Evolutionary conservation across 805 yeast genomes (phyloP), one percentile per base, ranked within the genome.

Genomic region (Candida krabiensis): DNA sequence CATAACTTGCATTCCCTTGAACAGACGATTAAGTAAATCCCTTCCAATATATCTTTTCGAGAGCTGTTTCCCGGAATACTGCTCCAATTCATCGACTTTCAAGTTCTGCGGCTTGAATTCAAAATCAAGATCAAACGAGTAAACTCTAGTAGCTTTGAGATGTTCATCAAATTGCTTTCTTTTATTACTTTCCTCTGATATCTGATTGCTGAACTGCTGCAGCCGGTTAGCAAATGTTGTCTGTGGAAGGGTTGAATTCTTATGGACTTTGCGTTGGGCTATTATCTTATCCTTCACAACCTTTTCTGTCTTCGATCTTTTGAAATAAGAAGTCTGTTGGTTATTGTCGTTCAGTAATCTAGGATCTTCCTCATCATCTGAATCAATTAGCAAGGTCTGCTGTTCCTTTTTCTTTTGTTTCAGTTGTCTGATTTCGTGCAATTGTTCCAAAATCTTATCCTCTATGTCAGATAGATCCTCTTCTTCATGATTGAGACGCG

Each of bases 1-100:
- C 31, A 86, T 60, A 1, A 82, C 56, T 47, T 80, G 79, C 43
- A 75, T 72, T 12, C 73, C 75, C 11, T 58, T 46, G 6, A 87
- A 48, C 3, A 73, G 51, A 4, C 44, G 29, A 1, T 61, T 55
- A 3, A 86, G 43, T 0, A 51, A 53, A 0, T 49, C 55, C 7
- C 46, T 29, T 0, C 69, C 57, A 2, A 83, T 50, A 49, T 79
- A 83, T 31, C 86, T 58, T 41, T 68, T 68, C 0, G 60, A 49
- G 1, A 80, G 41, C 40, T 64, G 52, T 16, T 67, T 58, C 0
- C 75, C 73, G 0, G 83, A 71, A 45, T 55, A 70, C 6, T 44
- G 46, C 31, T 79, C 85, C n/a, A 48, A 47, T 35, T 75, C 78
- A 37, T 73, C 61, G 1, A 64, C 70, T 12, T 27, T 32, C 12